Base-by-base conservation (phyloP, 176 grass and related monocot species). In the Poa annua region DNA sequence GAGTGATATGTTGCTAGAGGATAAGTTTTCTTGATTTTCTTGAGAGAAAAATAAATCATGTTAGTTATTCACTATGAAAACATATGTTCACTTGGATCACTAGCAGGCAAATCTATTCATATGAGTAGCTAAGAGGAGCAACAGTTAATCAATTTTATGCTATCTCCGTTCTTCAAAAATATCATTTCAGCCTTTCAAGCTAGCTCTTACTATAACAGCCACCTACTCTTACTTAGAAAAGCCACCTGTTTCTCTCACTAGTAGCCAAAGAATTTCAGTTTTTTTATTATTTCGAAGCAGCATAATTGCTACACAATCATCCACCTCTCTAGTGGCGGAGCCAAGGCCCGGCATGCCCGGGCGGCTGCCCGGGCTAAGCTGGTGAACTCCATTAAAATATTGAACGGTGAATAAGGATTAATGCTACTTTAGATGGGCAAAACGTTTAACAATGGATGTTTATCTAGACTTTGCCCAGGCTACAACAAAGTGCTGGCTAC, bases 111-210 rank as follows among this genome's bases (percentile, higher is more conserved):
- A 81, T 12, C 3, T 44, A 24, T 42, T 29, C 19, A 24, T 12
- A 48, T 63, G 38, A 47, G 54, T 8, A 78, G 56, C 15, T 63
- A 21, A 76, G 16, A 13, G 17, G 48, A 85, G 35, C 60, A 85
- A 33, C 33, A 35, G 24, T 7, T 13, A 69, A 45, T 68, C 63
- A 11, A 55, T 4, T 12, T 29, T 76, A 48, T 7, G 22, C 1
- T 11, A 53, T 24, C 5, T 75, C 20, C 1, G 8, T 24, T 59
- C 8, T 59, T 3, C 26, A 33, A 33, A 80, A 71, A 86, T 8
- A 25, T 20, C 26, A 65, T 69, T 69, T 21, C 19, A 57, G 12
- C 11, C 48, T 35, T 66, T 39, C 38, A 34, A 66, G 22, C 24
- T 66, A 7, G 66, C n/a, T 54, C 44, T 38, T 39, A 19, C 24